Conservation (phyloP, 305 asterid species). For the Fraxinus sp. region DNA sequence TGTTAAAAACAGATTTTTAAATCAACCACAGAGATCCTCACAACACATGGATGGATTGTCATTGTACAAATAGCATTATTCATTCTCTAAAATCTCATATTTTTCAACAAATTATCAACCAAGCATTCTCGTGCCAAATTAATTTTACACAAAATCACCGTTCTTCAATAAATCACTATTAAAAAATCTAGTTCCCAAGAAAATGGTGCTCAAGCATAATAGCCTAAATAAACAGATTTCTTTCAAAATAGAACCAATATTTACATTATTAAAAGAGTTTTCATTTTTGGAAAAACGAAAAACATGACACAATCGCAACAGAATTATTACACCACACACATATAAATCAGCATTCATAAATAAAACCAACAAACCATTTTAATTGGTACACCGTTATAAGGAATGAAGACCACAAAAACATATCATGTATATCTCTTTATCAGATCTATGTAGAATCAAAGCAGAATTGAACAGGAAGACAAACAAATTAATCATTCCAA, state of each 20-base stretch:
- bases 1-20: no score
- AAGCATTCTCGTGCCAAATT: not conserved
- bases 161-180: not conserved
- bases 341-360: not conserved
- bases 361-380: not conserved
- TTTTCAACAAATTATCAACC: not conserved
- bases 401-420: not conserved
- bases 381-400: not conserved
- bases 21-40: no score
- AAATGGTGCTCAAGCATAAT: not conserved
- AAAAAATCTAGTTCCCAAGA: not conserved
- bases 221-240: not conserved
- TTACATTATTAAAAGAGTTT: not conserved
- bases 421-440: not conserved
- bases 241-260: not conserved
- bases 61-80: no score
- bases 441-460: not conserved
- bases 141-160: not conserved
- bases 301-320: not conserved
- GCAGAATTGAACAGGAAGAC: not conserved
- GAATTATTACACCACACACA: not conserved
- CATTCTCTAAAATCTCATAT: not conserved
- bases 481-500: not conserved
- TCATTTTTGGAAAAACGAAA: not conserved
- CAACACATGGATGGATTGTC: no score